Evolutionary conservation across 305 asterid species (phyloP).

Genomic region (Fraxinus sp.): DNA sequence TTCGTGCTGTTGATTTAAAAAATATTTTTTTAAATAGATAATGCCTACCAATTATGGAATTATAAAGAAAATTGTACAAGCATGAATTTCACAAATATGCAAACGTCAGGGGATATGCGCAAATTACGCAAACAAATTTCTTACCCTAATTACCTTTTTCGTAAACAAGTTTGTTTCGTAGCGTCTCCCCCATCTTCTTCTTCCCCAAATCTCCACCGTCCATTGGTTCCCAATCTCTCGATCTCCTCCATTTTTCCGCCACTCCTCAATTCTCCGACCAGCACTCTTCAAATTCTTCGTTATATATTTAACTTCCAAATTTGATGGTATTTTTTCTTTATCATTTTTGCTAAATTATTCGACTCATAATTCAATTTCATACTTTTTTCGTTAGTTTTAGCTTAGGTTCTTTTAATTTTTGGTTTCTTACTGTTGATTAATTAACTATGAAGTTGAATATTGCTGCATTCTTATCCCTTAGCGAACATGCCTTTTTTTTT

Average conservation of each 20-base stretch:
- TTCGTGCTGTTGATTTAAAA: too few species aligned
- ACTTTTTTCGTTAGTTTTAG: neutral
- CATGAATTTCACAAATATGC: too few species aligned
- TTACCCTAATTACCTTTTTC: neutral
- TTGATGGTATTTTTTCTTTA: slow-evolving; percentile 9
- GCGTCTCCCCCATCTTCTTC: slow-evolving; percentile 28
- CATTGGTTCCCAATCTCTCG: slow-evolving; percentile 22
- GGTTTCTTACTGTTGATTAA: neutral
- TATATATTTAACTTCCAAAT: neutral
- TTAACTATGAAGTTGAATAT: slow-evolving; percentile 6
- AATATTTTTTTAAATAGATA: too few species aligned
- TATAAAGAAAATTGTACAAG: too few species aligned
- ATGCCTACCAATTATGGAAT: too few species aligned
- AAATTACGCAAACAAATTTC: neutral
- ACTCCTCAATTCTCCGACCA: slow-evolving; percentile 16
- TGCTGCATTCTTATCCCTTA: neutral
- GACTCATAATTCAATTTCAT: neutral
- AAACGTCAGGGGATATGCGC: neutral
- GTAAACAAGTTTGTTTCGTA: neutral
- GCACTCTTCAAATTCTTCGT: neutral
- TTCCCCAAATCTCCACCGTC: slow-evolving; percentile 33
- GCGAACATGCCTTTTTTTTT: neutral
- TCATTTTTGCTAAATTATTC: neutral
- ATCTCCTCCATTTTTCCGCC: slow-evolving; percentile 25
- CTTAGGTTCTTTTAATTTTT: neutral